Evolutionary conservation across 495 filamentous ascomycete genomes (phyloP).

Genomic region (Penicillium pulvis): DNA sequence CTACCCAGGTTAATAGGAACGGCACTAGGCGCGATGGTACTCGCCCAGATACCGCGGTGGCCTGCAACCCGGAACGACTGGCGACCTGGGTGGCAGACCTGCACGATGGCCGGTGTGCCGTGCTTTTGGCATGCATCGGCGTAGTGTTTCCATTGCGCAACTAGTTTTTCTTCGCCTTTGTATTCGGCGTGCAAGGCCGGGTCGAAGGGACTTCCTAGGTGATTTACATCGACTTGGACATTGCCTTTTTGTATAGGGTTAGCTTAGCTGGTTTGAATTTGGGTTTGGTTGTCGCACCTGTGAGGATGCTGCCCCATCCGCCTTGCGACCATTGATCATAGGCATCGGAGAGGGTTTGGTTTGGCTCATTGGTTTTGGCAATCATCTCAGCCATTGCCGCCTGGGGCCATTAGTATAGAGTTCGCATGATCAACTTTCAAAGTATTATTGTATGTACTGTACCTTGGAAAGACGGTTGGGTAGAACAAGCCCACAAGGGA

Average conservation of each 20-base stretch:
- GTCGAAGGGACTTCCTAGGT: conserved; percentile 47
- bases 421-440: too few species aligned
- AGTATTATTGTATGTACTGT: not conserved
- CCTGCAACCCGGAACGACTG: conserved; percentile 54
- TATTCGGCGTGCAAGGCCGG: conserved; percentile 42
- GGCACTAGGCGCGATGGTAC: conserved; percentile 50
- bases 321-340: conserved; percentile 55
- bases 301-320: conserved; percentile 52
- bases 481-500: conserved; percentile 53
- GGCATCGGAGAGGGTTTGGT: conserved; percentile 33
- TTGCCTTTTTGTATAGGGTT: conserved; percentile 40
- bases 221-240: conserved; percentile 57
- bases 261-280: not conserved
- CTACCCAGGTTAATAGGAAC: conserved; percentile 44
- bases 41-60: conserved; percentile 43
- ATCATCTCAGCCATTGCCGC: conserved; percentile 53
- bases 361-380: conserved; percentile 35
- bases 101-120: conserved; percentile 53
- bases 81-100: conserved; percentile 61
- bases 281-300: conserved; percentile 23
- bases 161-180: conserved; percentile 28
- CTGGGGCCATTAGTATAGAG: conserved; percentile 19
- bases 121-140: conserved; percentile 47
- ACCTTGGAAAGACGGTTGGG: conserved; percentile 58
- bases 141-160: conserved; percentile 49